Conservation (phyloP, 345 rosid species). For the Lumnitzera racemosa region DNA sequence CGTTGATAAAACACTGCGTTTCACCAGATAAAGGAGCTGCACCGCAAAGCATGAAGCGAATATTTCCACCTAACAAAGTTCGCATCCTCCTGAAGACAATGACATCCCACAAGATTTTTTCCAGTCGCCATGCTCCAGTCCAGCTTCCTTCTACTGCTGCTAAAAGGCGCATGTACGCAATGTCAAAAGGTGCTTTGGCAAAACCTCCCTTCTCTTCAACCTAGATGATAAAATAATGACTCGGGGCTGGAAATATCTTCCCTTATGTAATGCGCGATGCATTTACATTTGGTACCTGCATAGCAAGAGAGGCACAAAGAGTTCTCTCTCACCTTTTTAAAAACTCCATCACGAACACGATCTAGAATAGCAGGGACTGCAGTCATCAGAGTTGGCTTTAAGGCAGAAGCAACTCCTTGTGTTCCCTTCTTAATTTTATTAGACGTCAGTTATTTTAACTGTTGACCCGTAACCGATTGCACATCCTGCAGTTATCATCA, state of each 20-base stretch:
- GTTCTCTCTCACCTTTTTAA: constrained; percentile 48
- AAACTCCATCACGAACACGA: constrained; percentile 77
- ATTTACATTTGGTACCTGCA: not conserved
- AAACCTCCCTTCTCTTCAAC: constrained; percentile 79
- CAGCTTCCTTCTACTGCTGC: constrained; percentile 1
- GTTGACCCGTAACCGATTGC: constrained; percentile 89
- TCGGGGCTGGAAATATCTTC: constrained; percentile 5
- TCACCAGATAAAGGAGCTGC: constrained; percentile 8
- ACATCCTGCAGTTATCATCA: constrained; percentile 56
- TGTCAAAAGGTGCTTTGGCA: constrained; percentile 45
- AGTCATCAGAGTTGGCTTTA: constrained; percentile 77
- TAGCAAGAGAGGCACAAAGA: not conserved
- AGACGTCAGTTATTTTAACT: constrained; percentile 78
- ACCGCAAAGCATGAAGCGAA: constrained; percentile 1
- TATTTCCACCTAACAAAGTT: not conserved
- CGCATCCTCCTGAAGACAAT: not conserved
- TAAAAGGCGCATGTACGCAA: not conserved
- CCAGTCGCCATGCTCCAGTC: constrained; percentile 4
- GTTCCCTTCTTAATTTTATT: constrained; percentile 85
- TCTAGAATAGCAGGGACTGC: constrained; percentile 90
- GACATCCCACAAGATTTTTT: not conserved
- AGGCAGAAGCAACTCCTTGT: constrained; percentile 73
- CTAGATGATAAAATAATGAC: constrained; percentile 21
- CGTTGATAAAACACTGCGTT: constrained; percentile 2
- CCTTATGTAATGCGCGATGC: not conserved